Evolutionary conservation across 352 stramenopile species (phyloP).

Genomic region (Peronospora farinosa): DNA sequence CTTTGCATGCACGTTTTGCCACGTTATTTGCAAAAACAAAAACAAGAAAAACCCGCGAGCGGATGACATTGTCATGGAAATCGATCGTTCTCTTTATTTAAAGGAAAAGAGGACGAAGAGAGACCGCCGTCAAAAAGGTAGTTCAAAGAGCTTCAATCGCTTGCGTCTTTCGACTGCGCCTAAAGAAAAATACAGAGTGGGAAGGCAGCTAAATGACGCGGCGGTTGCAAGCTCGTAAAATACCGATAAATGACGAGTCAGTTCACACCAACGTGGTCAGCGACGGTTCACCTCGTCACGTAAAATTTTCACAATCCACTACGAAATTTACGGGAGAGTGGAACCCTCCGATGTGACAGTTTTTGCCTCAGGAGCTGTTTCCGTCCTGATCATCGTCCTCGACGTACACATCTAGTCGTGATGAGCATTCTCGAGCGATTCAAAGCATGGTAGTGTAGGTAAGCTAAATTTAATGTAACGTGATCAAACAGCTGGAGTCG

Average conservation of each 20-base stretch:
- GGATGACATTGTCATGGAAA: conserved; percentile 3
- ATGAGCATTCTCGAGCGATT: no score
- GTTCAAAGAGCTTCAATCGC: conserved; percentile 17
- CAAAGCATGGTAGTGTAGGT: no score
- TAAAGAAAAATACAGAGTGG: conserved; percentile 41
- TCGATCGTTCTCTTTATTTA: conserved; percentile 1
- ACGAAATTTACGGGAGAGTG: not conserved
- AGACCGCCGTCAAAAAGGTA: conserved; percentile 10
- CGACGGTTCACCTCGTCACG: conserved; percentile 24
- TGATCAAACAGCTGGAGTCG: no score
- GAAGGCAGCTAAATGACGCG: not conserved
- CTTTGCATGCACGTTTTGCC: conserved; percentile 14
- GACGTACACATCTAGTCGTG: no score
- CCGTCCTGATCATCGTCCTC: no score
- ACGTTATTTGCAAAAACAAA: conserved; percentile 17
- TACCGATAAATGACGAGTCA: conserved; percentile 26
- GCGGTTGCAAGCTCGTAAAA: conserved; percentile 25
- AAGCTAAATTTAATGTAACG: no score
- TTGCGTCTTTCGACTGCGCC: conserved; percentile 16
- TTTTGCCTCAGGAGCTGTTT: no score
- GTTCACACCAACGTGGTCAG: conserved; percentile 15
- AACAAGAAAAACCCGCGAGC: conserved; percentile 8
- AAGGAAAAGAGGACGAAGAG: not conserved
- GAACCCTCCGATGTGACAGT: not conserved
- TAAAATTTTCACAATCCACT: conserved; percentile 24